Conservation (phyloP, 345 rosid species). For the Leavenworthia alabamica region DNA sequence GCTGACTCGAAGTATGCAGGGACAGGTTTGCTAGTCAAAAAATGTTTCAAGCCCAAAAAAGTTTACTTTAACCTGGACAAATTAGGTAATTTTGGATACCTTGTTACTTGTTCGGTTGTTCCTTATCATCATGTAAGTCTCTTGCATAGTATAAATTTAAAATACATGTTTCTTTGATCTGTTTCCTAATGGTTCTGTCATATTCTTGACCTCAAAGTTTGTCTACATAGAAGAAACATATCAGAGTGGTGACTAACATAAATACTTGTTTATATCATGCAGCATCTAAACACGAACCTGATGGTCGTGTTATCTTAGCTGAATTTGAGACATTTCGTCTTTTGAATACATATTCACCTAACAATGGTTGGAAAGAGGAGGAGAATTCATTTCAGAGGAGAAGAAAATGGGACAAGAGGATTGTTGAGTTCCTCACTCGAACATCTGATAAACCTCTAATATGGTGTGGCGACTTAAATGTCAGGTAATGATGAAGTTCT, state of each 20-base stretch:
- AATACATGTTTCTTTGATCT: not conserved
- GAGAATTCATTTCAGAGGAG: slow-evolving; percentile 84
- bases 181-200: not conserved
- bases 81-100: slow-evolving; percentile 42
- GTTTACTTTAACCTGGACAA: slow-evolving; percentile 68
- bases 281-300: slow-evolving; percentile 88
- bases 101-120: slow-evolving; percentile 5
- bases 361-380: slow-evolving; percentile 98
- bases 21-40: slow-evolving; percentile 83
- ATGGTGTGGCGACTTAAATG: slow-evolving; percentile 98
- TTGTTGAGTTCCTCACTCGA: slow-evolving; percentile 60
- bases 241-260: not conserved
- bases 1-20: slow-evolving; percentile 95
- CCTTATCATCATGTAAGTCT: not conserved
- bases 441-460: slow-evolving; percentile 77
- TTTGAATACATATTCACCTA: slow-evolving; percentile 85
- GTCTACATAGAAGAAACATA: not conserved
- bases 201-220: not conserved
- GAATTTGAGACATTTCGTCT: slow-evolving; percentile 70
- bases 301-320: slow-evolving; percentile 90
- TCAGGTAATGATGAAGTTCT: slow-evolving; percentile 39
- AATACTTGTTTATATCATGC: not conserved
- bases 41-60: slow-evolving; percentile 54
- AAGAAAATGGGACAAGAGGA: slow-evolving; percentile 94
- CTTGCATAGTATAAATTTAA: not conserved